A percentile compares a stretch with the other conserved stretches of the same genome.
Conservation (phyloP, 768 basidiomycete species). For the Russula foetens region DNA sequence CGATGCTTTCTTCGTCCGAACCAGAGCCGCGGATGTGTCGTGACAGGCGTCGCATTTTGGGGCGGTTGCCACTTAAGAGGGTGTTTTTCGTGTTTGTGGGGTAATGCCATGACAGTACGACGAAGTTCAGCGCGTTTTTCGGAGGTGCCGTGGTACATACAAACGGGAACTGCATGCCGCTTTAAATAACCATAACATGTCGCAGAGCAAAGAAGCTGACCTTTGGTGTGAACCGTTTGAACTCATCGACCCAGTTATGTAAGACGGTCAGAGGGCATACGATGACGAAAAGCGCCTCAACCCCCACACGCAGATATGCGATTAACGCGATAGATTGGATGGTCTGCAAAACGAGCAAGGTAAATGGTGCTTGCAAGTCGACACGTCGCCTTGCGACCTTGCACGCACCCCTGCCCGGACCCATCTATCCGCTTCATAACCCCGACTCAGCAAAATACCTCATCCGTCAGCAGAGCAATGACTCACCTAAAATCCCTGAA, state of each 20-base stretch:
- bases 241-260: constrained; percentile 87
- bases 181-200: not conserved
- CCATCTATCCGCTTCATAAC: constrained; percentile 78
- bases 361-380: not conserved
- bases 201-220: constrained; percentile 35
- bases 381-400: not conserved
- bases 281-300: constrained; percentile 71
- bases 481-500: constrained; percentile 65
- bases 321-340: constrained; percentile 93
- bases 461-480: not conserved
- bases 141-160: constrained; percentile 85
- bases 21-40: not conserved
- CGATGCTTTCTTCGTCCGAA: constrained; percentile 8
- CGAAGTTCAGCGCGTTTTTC: constrained; percentile 76
- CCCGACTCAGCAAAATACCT: constrained; percentile 11
- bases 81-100: not conserved
- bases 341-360: constrained; percentile 44
- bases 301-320: constrained; percentile 75
- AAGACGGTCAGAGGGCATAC: constrained; percentile 92
- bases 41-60: not conserved
- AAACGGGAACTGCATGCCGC: constrained; percentile 54
- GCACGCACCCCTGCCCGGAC: constrained; percentile 69
- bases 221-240: constrained; percentile 70
- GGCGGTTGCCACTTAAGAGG: not conserved
- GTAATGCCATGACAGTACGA: constrained; percentile 4